These are phyloP conservation scores for Sporormia fimetaria DNA, from an alignment of 495 filamentous ascomycete genomes.

Conservation along the genomic window DNA sequence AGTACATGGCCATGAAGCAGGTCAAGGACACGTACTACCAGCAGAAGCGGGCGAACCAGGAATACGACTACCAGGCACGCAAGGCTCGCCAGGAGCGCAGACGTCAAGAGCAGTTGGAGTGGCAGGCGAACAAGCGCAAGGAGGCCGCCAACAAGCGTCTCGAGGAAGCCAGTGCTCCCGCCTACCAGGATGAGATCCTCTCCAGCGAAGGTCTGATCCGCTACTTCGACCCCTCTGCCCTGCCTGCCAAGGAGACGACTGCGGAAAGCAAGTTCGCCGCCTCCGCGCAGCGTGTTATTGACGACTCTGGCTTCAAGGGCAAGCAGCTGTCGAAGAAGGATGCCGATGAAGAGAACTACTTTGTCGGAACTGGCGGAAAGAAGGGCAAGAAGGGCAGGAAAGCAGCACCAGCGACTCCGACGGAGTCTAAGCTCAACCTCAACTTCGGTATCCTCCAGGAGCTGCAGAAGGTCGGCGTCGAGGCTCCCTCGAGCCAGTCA, in stretches of 20 bases:
- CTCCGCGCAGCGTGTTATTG: conserved; percentile 67
- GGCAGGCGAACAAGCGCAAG: conserved; percentile 61
- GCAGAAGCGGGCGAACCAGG: conserved; percentile 60
- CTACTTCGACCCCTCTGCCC: conserved; percentile 76
- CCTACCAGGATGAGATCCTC: conserved; percentile 83
- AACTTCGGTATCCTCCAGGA: conserved; percentile 85
- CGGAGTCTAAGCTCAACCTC: conserved; percentile 64
- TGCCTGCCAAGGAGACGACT: conserved; percentile 50
- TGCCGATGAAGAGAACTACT: conserved; percentile 77
- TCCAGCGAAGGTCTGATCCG: conserved; percentile 73
- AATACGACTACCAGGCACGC: conserved; percentile 70
- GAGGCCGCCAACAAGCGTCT: conserved; percentile 74
- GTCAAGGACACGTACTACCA: conserved; percentile 79
- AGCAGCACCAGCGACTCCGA: conserved; percentile 32
- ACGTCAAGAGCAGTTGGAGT: conserved; percentile 65
- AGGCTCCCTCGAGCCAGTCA: conserved; percentile 71
- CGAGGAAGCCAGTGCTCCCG: conserved; percentile 79
- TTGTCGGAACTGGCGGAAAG: conserved; percentile 69
- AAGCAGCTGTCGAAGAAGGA: conserved; percentile 67
- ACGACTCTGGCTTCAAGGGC: conserved; percentile 66
- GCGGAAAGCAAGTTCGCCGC: conserved; percentile 61
- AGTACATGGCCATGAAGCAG: conserved; percentile 64
- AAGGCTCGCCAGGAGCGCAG: conserved; percentile 65
- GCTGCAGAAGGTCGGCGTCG: conserved; percentile 67
- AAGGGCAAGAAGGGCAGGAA: conserved; percentile 87